Evolutionary conservation across 345 rosid species (phyloP), one percentile per base, ranked within the genome.

Genomic region (Linum usitatissimum): DNA sequence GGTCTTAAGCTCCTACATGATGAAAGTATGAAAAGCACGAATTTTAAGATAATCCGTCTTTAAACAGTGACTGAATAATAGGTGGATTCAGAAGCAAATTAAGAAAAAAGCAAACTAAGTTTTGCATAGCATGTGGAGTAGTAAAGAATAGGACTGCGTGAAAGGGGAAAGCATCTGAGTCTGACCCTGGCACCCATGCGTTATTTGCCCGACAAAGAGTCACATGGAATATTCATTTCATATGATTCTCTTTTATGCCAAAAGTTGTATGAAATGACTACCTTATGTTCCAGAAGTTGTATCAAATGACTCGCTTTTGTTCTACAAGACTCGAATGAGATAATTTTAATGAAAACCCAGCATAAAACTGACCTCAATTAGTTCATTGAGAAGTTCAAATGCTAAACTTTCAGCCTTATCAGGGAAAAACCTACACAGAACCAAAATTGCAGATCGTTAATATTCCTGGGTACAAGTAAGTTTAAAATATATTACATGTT

Each of bases 351-450:
- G n/a, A 19, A 66, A 14, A 61, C 51, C 9, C 59, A 15, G 4
- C 63, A 55, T 15, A 9, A 18, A 19, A 67, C 76, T 55, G n/a
- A 87, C 96, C 93, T 76, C 75, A 51, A 85, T 74, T 73, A 89
- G 83, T 72, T 75, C 83, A 54, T 73, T 83, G 38, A 89, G 83
- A 71, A 87, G 39, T 59, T 78, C 73, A 62, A 72, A 74, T 36
- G 96, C 97, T 66, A 89, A 70, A 61, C 73, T 68, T 65, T 78
- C 76, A 67, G 97, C 94, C 78, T 81, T 89, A 1, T 87, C 90
- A 3, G 98, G 91, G 55, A 89, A 78, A 72, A 89, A 89, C 94
- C 98, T 89, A 80, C 68, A 67, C 49, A 81, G 51, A 45, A 45
- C 51, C 15, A 45, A 15, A 45, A 45, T 45, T 10, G 51, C 49